Evolutionary conservation across 495 filamentous ascomycete genomes (phyloP).

Genomic region (Aspergillus sclerotiicarbonarius): DNA sequence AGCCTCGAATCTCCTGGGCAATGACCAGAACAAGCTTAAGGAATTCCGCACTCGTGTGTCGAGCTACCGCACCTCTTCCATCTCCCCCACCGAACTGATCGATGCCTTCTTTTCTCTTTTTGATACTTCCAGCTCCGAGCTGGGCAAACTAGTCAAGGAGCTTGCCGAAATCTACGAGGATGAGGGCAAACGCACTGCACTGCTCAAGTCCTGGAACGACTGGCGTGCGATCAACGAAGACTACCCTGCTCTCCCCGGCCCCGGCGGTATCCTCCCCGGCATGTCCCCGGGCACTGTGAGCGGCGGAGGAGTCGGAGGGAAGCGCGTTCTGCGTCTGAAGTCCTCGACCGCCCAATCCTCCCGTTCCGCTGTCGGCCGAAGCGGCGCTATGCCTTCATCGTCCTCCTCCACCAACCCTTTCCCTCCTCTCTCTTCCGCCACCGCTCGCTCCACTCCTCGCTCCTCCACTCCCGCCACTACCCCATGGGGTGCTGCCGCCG

Average conservation of each 20-base stretch:
- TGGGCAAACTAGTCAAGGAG: constrained; percentile 89
- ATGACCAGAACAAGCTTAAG: constrained; percentile 66
- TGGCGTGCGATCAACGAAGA: constrained; percentile 96
- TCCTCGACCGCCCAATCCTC: constrained; percentile 74
- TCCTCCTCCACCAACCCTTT: constrained; percentile 41
- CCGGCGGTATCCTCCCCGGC: constrained; percentile 57
- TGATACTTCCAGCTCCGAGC: constrained; percentile 70
- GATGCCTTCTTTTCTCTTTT: constrained; percentile 81
- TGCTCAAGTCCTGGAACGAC: constrained; percentile 85
- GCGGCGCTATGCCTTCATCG: constrained; percentile 33
- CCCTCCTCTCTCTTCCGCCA: constrained; percentile 44
- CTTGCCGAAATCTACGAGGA: constrained; percentile 92
- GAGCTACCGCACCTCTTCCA: constrained; percentile 61
- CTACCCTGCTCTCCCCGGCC: constrained; percentile 82
- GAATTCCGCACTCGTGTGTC: constrained; percentile 79
- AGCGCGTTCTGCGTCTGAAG: constrained; percentile 69
- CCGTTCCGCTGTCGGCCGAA: constrained; percentile 55
- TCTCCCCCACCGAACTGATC: constrained; percentile 72
- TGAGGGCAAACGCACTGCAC: constrained; percentile 61
- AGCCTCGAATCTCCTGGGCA: constrained; percentile 72
- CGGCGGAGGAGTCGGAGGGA: constrained; percentile 37
- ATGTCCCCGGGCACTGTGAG: constrained; percentile 43
- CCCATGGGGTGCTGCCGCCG: constrained; percentile 46
- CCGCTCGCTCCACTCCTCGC: constrained; percentile 32
- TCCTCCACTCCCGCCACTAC: constrained; percentile 35